Evolutionary conservation across 2,329 filamentous ascomycete genomes (phyloP).

Genomic region (Scedosporium aurantiacum): DNA sequence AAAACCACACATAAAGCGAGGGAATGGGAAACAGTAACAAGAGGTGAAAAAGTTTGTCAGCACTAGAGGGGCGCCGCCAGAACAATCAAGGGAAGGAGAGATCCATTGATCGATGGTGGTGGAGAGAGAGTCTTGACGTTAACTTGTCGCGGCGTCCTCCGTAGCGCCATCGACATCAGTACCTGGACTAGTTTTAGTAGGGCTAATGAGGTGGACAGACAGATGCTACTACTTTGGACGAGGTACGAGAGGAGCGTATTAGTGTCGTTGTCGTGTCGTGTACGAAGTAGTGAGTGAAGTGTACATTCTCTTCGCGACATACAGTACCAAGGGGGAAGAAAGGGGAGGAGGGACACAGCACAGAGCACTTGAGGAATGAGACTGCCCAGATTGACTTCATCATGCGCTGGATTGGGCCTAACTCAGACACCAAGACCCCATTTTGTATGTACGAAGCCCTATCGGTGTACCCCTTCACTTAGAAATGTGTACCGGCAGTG

Average conservation of each 20-base stretch:
- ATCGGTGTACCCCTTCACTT: not conserved
- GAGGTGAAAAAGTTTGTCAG: not conserved
- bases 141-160: no score
- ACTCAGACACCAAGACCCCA: not conserved
- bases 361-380: not conserved
- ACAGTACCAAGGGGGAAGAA: no score
- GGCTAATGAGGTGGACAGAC: no score
- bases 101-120: not conserved
- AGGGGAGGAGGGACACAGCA: not conserved
- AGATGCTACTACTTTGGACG: no score
- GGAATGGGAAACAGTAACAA: not conserved
- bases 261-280: no score
- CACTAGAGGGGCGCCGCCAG: not conserved
- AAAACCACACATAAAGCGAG: not conserved
- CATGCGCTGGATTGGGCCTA: not conserved
- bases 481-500: not conserved
- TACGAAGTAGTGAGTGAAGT: no score
- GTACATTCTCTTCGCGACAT: no score
- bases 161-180: no score
- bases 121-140: not conserved
- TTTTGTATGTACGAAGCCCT: not conserved
- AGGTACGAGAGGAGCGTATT: no score
- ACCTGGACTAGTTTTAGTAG: no score
- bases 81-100: not conserved
- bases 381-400: not conserved